phyloP scores from a whole-genome alignment of 352 stramenopile species.

The Phytophthora ramorum region DNA sequence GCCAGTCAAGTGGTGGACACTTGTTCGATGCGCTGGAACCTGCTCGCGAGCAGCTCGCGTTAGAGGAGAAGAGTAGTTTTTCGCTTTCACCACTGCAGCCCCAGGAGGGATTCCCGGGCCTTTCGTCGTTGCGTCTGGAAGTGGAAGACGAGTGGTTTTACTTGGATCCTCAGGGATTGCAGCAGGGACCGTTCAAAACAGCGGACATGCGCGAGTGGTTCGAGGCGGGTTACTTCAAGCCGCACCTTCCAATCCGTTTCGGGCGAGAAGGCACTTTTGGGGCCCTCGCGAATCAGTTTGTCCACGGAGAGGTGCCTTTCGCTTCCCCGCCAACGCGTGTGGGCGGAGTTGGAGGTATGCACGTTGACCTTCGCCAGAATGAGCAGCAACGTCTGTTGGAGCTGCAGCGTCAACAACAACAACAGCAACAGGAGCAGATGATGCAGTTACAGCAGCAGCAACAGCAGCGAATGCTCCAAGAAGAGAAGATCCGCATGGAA shows the following conservation, averaged over 20 bases:
- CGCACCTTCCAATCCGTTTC: conserved; percentile 87
- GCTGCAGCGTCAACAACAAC: conserved; percentile 68
- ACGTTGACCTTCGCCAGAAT: conserved; percentile 37
- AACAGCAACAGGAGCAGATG: conserved; percentile 51
- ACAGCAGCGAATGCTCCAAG: conserved; percentile 76
- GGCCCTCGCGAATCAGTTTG: conserved; percentile 80
- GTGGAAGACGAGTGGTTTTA: conserved; percentile 88
- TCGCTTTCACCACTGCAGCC: conserved; percentile 29
- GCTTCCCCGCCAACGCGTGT: conserved; percentile 39
- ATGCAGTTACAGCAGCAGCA: conserved; percentile 74
- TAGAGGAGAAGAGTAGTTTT: conserved; percentile 47
- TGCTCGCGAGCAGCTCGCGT: conserved; percentile 17
- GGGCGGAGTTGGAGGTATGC: conserved; percentile 24
- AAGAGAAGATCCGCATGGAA: conserved; percentile 85
- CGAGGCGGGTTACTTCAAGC: conserved; percentile 90
- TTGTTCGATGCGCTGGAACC: conserved; percentile 48
- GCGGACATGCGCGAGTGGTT: conserved; percentile 91
- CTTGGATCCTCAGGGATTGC: conserved; percentile 80
- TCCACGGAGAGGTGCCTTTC: conserved; percentile 76
- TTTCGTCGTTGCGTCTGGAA: conserved; percentile 47
- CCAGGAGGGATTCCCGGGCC: conserved; percentile 24
- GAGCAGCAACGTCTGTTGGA: conserved; percentile 70
- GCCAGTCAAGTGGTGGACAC: conserved; percentile 28
- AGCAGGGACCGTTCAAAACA: conserved; percentile 88
- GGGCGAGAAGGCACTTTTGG: conserved; percentile 75